Conservation (phyloP, 2,329 filamentous ascomycete genomes). For the Colletotrichum sp. region DNA sequence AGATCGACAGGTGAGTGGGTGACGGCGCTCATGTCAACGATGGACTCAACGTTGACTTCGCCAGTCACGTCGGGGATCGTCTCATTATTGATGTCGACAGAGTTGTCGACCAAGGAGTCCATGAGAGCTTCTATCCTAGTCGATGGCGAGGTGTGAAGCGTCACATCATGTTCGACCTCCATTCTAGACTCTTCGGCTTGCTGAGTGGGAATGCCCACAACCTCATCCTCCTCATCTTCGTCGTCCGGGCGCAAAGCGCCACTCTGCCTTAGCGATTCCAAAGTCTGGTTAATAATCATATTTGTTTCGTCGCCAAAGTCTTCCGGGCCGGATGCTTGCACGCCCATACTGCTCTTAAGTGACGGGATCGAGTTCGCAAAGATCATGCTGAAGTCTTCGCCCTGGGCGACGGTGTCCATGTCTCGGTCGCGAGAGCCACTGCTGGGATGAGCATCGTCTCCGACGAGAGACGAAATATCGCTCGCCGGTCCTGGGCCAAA, state of each 20-base stretch:
- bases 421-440: background rate
- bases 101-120: background rate
- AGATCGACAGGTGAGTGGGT: constrained; percentile 1
- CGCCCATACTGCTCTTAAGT: constrained; percentile 46
- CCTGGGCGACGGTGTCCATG: constrained; percentile 51
- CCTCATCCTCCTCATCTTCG: constrained; percentile 6
- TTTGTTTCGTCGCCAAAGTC: constrained; percentile 63
- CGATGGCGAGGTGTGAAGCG: background rate
- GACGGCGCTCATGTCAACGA: background rate
- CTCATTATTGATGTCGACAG: background rate
- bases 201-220: background rate
- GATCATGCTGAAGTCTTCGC: constrained; percentile 66
- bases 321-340: constrained; percentile 37
- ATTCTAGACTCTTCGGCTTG: background rate
- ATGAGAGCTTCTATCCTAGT: background rate
- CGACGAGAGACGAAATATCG: constrained; percentile 11
- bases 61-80: background rate
- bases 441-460: constrained; percentile 25
- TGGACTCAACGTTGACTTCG: background rate
- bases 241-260: constrained; percentile 22
- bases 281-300: constrained; percentile 59
- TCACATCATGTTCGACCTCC: background rate
- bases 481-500: constrained; percentile 13
- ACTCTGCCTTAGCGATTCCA: constrained; percentile 54
- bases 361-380: constrained; percentile 60